Conservation (phyloP, 1,284 basidiomycete species). For the Trametes pubescens region DNA sequence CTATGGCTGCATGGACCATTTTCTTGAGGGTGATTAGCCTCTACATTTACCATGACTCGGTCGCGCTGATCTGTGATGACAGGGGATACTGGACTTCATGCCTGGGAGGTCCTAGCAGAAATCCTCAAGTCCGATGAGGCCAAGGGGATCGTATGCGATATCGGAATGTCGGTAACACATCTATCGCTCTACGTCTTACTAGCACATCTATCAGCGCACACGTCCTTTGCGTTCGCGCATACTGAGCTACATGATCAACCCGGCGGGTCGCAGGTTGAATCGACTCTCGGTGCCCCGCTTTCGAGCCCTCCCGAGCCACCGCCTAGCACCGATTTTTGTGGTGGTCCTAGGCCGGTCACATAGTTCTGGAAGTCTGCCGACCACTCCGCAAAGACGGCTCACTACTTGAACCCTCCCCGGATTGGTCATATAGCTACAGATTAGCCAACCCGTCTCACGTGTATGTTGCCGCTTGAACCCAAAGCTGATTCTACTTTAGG, state of each 20-base stretch:
- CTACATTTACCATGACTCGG: too few relatives aligned
- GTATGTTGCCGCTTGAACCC: too few relatives aligned
- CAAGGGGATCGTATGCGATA: slow-evolving; percentile 87
- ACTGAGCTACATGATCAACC: too few relatives aligned
- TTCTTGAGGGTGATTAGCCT: slow-evolving; percentile 72
- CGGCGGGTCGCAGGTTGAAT: background rate
- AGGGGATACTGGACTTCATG: slow-evolving; percentile 96
- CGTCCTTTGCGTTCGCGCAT: too few relatives aligned
- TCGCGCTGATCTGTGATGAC: slow-evolving; percentile 6
- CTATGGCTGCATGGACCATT: slow-evolving; percentile 96
- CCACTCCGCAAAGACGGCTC: too few relatives aligned
- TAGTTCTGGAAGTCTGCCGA: background rate
- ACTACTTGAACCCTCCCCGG: too few relatives aligned
- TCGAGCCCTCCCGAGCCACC: background rate
- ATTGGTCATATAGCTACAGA: too few relatives aligned
- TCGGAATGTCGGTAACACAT: slow-evolving; percentile 90
- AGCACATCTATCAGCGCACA: background rate
- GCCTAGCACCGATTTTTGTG: too few relatives aligned
- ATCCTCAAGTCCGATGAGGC: slow-evolving; percentile 83
- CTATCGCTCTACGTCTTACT: background rate
- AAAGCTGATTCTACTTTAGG: slow-evolving; percentile 54
- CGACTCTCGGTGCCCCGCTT: too few relatives aligned
- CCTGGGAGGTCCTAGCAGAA: slow-evolving; percentile 93
- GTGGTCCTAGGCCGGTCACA: too few relatives aligned
- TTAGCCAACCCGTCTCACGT: too few relatives aligned